Percentiles rank a stretch among this genome's conserved stretches.
These are phyloP conservation scores for Kwoniella shivajii DNA, from an alignment of 1,284 basidiomycete genomes.

Conservation along the genomic window DNA sequence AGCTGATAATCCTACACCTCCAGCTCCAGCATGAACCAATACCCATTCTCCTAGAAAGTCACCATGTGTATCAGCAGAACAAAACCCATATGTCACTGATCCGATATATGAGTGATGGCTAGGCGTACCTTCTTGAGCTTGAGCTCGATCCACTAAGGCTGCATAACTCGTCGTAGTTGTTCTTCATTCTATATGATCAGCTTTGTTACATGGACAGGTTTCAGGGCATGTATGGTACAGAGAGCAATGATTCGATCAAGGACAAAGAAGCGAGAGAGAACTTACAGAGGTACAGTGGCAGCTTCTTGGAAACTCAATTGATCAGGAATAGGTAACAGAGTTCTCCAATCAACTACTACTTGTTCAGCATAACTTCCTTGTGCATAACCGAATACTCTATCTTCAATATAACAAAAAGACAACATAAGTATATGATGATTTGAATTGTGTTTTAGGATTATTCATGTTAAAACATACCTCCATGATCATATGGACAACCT, in stretches of 20 bases:
- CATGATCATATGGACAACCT: conserved; percentile 76
- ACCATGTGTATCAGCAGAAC: background rate
- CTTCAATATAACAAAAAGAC: conserved; percentile 42
- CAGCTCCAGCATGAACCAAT: conserved; percentile 80
- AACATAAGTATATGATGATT: background rate
- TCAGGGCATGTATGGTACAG: background rate
- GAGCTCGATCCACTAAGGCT: conserved; percentile 78
- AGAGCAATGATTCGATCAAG: too few species aligned
- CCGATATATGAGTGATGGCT: background rate
- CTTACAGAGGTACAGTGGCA: conserved; percentile 38
- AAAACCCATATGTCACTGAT: background rate
- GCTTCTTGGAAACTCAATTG: conserved; percentile 70
- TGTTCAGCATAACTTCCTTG: conserved; percentile 78
- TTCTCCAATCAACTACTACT: conserved; percentile 61
- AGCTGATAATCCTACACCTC: conserved; percentile 86
- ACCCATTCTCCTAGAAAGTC: conserved; percentile 73
- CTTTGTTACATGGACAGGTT: background rate
- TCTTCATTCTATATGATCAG: conserved; percentile 14
- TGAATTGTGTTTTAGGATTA: background rate
- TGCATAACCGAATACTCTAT: conserved; percentile 84
- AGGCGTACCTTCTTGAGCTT: conserved; percentile 68
- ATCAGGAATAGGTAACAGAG: conserved; percentile 64
- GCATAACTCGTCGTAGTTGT: conserved; percentile 93
- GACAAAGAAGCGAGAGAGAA: background rate
- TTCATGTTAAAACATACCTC: conserved; percentile 51